These are phyloP conservation scores for Podospora fimiseda DNA, from an alignment of 495 filamentous ascomycete species.

Conservation along the genomic window DNA sequence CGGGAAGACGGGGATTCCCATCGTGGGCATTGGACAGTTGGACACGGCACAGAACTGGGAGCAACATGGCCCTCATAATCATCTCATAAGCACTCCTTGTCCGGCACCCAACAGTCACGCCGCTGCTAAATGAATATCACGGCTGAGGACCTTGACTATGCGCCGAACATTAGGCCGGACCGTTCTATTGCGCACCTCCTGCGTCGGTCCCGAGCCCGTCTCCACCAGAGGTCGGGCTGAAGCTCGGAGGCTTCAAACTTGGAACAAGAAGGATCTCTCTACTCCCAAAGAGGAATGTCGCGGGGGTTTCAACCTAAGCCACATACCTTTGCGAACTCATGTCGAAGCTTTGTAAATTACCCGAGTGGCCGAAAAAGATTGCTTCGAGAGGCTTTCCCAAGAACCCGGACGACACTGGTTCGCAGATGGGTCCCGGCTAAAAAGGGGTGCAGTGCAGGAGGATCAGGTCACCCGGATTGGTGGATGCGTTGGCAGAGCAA, in stretches of 20 bases:
- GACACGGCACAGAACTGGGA: constrained; percentile 24
- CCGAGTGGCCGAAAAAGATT: constrained; percentile 17
- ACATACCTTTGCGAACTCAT: too few relatives aligned
- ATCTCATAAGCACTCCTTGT: constrained; percentile 25
- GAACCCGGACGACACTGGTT: constrained; percentile 14
- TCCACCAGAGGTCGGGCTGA: neutral
- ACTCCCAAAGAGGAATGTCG: neutral
- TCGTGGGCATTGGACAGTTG: neutral
- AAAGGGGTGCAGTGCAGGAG: constrained; percentile 8
- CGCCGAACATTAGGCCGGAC: constrained; percentile 10
- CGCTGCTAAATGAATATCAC: constrained; percentile 10
- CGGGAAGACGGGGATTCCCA: neutral
- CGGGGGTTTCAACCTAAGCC: neutral
- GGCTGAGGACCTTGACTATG: constrained; percentile 11
- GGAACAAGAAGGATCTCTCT: neutral
- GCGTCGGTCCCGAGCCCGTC: constrained; percentile 12
- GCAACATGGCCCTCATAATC: constrained; percentile 23
- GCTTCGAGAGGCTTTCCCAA: constrained; percentile 2
- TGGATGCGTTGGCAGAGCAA: neutral
- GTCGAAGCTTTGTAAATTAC: constrained; percentile 14
- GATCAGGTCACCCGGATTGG: neutral
- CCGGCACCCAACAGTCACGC: neutral
- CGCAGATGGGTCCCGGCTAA: constrained; percentile 10
- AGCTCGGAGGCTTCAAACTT: neutral
- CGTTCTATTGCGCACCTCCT: neutral